These are phyloP conservation scores for Phytopythium vexans DNA, from an alignment of 352 stramenopile species.

Conservation along the genomic window DNA sequence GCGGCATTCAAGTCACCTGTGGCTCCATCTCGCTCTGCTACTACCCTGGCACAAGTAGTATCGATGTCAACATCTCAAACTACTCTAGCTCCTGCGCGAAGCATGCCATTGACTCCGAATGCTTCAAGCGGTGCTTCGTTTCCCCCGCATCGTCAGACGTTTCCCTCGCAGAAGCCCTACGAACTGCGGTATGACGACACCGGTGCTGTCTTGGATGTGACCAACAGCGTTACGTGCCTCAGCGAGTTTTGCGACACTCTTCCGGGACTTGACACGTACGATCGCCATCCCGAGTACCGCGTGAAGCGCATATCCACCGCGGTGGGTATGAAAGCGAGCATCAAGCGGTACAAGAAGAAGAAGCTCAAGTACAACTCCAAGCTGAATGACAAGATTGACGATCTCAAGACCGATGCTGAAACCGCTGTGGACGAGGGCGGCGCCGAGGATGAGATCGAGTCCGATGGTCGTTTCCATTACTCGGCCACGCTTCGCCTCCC, in stretches of 20 bases:
- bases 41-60: no score
- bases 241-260: slow-evolving; percentile 82
- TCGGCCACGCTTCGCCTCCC: slow-evolving; percentile 64
- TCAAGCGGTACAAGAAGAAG: slow-evolving; percentile 72
- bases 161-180: slow-evolving; percentile 17
- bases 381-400: slow-evolving; percentile 78
- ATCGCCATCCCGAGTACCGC: slow-evolving; percentile 71
- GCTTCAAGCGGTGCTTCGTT: no score
- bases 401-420: slow-evolving; percentile 32
- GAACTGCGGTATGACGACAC: slow-evolving; percentile 68
- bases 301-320: slow-evolving; percentile 62
- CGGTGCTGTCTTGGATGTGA: slow-evolving; percentile 54
- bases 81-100: no score
- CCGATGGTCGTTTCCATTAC: slow-evolving; percentile 43
- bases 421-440: slow-evolving; percentile 9
- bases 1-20: no score
- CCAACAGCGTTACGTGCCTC: slow-evolving; percentile 61
- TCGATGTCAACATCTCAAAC: no score
- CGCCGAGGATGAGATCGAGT: slow-evolving; percentile 13
- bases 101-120: not conserved
- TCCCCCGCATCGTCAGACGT: not conserved
- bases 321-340: slow-evolving; percentile 36
- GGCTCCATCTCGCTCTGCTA: no score
- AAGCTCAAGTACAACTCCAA: slow-evolving; percentile 76
- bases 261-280: slow-evolving; percentile 78